Conservation (phyloP, 228 moss, liverwort and hornwort genomes). For the Sphagnum magellanicum region DNA sequence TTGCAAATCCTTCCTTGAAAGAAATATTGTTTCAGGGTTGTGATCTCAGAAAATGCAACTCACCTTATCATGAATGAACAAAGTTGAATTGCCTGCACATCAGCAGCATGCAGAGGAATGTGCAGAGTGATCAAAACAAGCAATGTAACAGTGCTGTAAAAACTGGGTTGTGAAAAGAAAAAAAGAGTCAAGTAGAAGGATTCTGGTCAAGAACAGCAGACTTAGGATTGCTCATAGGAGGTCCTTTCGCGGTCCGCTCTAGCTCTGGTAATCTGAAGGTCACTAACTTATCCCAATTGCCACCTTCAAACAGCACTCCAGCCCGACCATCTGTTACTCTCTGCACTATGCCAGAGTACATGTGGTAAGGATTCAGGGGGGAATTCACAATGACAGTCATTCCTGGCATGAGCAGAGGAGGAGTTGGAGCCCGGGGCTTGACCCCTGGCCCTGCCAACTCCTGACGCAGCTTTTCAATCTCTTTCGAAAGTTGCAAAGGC, state of each 20-base stretch:
- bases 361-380: conserved; percentile 63
- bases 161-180: background rate
- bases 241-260: conserved; percentile 63
- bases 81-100: too few relatives aligned
- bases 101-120: too few relatives aligned
- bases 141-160: too few relatives aligned
- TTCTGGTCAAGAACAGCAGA: conserved; percentile 61
- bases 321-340: conserved; percentile 84
- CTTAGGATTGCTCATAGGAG: conserved; percentile 87
- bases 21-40: too few relatives aligned
- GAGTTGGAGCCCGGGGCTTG: conserved; percentile 38
- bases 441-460: conserved; percentile 28
- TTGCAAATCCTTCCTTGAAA: too few relatives aligned
- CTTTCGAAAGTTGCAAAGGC: conserved; percentile 19
- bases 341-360: conserved; percentile 85
- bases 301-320: conserved; percentile 93
- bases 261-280: conserved; percentile 74
- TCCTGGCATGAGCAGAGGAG: conserved; percentile 91
- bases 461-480: conserved; percentile 42
- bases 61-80: too few relatives aligned
- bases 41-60: too few relatives aligned
- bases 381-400: conserved; percentile 82
- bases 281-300: conserved; percentile 95
- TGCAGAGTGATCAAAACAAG: too few relatives aligned
- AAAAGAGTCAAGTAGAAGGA: background rate